phyloP scores from a whole-genome alignment of 2,329 filamentous ascomycete species.

The Huntiella moniliformis region DNA sequence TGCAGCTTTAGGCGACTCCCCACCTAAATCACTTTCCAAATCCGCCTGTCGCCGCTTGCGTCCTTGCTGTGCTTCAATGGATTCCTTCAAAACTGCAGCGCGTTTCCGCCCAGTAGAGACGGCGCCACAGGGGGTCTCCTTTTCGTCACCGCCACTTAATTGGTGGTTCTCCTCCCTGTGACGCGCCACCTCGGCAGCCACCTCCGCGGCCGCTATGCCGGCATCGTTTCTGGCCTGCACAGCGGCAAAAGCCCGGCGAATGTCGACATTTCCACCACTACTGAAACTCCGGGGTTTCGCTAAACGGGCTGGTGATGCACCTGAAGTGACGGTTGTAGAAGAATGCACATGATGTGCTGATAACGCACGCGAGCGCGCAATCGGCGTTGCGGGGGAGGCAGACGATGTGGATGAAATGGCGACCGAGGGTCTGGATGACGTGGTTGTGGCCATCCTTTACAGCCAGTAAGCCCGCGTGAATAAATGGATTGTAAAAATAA shows the following conservation, averaged over 20 bases:
- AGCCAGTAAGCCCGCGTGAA: background rate
- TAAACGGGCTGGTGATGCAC: background rate
- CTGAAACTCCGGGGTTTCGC: constrained; percentile 4
- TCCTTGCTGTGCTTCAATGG: too few species aligned
- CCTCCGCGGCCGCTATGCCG: background rate
- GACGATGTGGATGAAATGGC: constrained; percentile 1
- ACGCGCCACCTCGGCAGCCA: background rate
- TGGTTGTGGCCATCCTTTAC: constrained; percentile 6
- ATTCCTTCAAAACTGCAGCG: too few species aligned
- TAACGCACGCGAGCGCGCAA: constrained; percentile 8
- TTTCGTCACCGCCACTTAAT: too few species aligned
- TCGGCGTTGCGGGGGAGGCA: background rate
- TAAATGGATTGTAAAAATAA: background rate
- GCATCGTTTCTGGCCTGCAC: background rate
- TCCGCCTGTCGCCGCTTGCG: too few species aligned
- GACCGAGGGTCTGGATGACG: constrained; percentile 4
- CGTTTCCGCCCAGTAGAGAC: too few species aligned
- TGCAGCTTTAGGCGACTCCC: too few species aligned
- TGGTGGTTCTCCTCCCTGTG: background rate
- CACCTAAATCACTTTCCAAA: too few species aligned
- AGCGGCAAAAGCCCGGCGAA: constrained; percentile 9
- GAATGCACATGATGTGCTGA: background rate
- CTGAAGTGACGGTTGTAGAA: background rate
- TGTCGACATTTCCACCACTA: constrained; percentile 9
- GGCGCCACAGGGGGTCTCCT: too few species aligned